A percentile compares a stretch with the other conserved stretches of the same genome.
Conservation (phyloP, 176 grass and related monocot species). For the Carex cristatella region DNA sequence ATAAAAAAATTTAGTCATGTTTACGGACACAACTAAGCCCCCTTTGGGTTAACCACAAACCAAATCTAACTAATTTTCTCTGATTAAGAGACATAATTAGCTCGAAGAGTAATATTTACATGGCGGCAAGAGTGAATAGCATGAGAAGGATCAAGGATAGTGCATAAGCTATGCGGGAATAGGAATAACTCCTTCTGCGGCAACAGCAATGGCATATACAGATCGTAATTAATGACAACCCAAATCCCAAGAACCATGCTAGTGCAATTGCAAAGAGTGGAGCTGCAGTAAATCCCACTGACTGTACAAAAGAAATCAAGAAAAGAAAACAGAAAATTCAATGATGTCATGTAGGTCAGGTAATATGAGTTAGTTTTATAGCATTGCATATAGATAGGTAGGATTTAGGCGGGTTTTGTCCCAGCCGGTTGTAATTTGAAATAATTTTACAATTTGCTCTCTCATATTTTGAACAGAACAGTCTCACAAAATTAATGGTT, state of each 20-base stretch:
- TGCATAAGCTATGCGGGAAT: slow-evolving; percentile 61
- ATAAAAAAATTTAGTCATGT: neutral
- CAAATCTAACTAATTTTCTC: neutral
- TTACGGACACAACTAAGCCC: neutral
- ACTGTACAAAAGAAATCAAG: slow-evolving; percentile 41
- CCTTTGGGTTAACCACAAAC: neutral
- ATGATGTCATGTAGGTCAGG: neutral
- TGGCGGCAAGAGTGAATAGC: slow-evolving; percentile 73
- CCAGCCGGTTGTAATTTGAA: neutral
- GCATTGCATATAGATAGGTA: neutral
- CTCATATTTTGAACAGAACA: neutral
- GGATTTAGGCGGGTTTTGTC: neutral
- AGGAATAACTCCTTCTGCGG: slow-evolving; percentile 38
- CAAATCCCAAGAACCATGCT: slow-evolving; percentile 73
- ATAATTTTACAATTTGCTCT: neutral
- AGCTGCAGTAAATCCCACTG: slow-evolving; percentile 61
- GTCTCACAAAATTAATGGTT: neutral
- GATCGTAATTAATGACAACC: slow-evolving; percentile 54
- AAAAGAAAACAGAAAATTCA: neutral
- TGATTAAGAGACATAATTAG: neutral
- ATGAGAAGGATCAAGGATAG: slow-evolving; percentile 71
- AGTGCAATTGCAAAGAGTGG: slow-evolving; percentile 69
- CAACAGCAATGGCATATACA: slow-evolving; percentile 67
- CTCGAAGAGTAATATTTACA: slow-evolving; percentile 39
- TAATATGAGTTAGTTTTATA: neutral